These are phyloP conservation scores for Lobulomyces angularis DNA, from an alignment of 192 early-diverging fungal species.

Conservation along the genomic window DNA sequence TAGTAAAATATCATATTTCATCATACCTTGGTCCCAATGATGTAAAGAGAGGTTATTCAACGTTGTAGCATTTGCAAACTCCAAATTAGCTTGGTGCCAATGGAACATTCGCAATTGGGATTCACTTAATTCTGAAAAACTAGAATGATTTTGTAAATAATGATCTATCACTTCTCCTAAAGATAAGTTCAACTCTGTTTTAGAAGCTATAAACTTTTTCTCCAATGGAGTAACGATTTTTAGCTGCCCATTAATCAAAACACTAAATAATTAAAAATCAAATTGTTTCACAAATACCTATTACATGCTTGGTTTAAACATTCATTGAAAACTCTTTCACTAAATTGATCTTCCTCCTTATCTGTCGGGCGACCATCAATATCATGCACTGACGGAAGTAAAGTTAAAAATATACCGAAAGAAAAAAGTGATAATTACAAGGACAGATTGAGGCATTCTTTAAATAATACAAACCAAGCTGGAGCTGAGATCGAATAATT, in stretches of 20 bases:
- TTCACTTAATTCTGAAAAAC: conserved; percentile 9
- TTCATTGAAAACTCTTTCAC: conserved; percentile 22
- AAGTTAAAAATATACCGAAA: too few species aligned
- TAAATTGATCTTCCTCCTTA: conserved; percentile 11
- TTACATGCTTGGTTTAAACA: conserved; percentile 21
- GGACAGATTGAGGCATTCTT: conserved; percentile 12
- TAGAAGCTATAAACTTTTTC: background rate
- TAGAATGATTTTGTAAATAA: conserved; percentile 24
- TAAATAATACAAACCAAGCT: conserved; percentile 14
- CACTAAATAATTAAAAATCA: too few species aligned
- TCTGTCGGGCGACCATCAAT: conserved; percentile 11
- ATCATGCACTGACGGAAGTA: conserved; percentile 14
- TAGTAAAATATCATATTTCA: too few species aligned
- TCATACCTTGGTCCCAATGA: conserved; percentile 33
- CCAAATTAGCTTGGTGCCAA: conserved; percentile 33
- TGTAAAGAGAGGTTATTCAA: conserved; percentile 18
- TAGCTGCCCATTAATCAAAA: conserved; percentile 6
- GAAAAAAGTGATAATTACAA: too few species aligned
- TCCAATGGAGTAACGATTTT: too few species aligned
- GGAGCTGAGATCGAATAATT: conserved; percentile 23
- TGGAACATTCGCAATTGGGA: conserved; percentile 25
- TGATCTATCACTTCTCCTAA: conserved; percentile 30
- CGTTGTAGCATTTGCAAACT: conserved; percentile 31
- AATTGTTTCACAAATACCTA: too few species aligned
- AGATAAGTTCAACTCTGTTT: conserved; percentile 9